Base-by-base conservation (phyloP, 2,329 filamentous ascomycete genomes). In the Myrmaecium sp. region DNA sequence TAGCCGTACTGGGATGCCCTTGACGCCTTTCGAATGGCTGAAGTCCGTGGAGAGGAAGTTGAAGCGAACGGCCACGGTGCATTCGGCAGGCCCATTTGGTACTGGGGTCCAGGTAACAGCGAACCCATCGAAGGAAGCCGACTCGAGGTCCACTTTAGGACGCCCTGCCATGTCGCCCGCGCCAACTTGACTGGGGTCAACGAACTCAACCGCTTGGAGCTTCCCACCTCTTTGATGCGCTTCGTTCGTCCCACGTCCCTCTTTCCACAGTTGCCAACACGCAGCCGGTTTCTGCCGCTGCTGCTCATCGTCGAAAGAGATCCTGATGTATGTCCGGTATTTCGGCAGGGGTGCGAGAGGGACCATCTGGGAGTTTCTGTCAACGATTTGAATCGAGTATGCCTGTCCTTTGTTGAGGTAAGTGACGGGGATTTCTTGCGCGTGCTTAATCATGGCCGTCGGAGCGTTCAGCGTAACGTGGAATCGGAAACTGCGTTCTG, bases 41-140 rank as follows among this genome's bases (percentile, higher is more conserved):
- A 95, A 98, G 47, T 98, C 89, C 6, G 89, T 98, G 1, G 89
- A 98, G 1, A 98, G 62, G 46, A 98, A 98, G 55, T 98, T 98
- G 63, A 95, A 98, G 23, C 89, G 79, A 8, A 95, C 81, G 6
- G 83, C 78, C 30, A 98, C 71, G 25, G 73, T 79, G 49, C 83
- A 89, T 41, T 94, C 83, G 3, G 76, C 60, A 0, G 59, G 53
- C 0, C 74, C 72, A 25, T 73, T 74, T 21, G 66, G 52, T n/a
- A 41, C 39, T 4, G 72, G 75, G 0, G 74, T 79, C 86, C 86
- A 95, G 5, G 74, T 69, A 4, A 95, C 81, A 5, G 76, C 86
- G 47, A 95, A 95, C 1, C 86, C 84, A 45, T 95, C 86, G 37
- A 94, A 94, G 0, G 83, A 92, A 3, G 80, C 74, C 14, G 48